Evolutionary conservation across 129 eudicot species (phyloP), one percentile per base, ranked within the genome.

Genomic region (Ambrosia trifida): DNA sequence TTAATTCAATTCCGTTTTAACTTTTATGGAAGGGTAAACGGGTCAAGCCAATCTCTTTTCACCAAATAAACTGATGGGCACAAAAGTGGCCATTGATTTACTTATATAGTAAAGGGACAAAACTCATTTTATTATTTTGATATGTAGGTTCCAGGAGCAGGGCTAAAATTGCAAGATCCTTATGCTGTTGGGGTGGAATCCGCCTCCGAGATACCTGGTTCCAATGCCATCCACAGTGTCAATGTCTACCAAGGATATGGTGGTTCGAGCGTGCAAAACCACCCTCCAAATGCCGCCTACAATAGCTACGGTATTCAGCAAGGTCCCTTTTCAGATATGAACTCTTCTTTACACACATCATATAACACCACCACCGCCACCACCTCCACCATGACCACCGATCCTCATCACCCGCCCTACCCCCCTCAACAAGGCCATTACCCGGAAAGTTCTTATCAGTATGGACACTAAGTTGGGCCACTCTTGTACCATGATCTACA

Each of bases 141-240:
- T 51, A 58, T 80, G 51, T 69, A 88, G 91, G 72, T 81, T 67
- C 68, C 88, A 52, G 95, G 85, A 81, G 57, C 73, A 44, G 75
- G 86, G 79, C 18, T 76, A 69, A 83, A 70, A 59, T 31, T 56
- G 49, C 87, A 81, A 70, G 86, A 85, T 44, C 83, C 78, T 9
- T 76, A 73, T 43, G 62, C 75, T 58, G 70, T 77, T 49, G 74
- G 87, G 41, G 54, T 82, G 41, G 88, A 83, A 60, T 32, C 57
- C 32, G 69, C 57, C 63, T 74, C 58, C 8, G 86, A 82, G 61
- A 68, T 80, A n/a, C 90, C 52, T 56, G 79, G 78, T 16, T 59
- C 84, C 60, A 79, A 73, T 67, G 73, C 79, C 12, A 33, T 59
- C 33, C 80, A 61, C 9, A 62, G 72, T 70, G 80, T 54, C 51